These are phyloP conservation scores for Neonectria faginata DNA, from an alignment of 2,329 filamentous ascomycete genomes.

Conservation along the genomic window DNA sequence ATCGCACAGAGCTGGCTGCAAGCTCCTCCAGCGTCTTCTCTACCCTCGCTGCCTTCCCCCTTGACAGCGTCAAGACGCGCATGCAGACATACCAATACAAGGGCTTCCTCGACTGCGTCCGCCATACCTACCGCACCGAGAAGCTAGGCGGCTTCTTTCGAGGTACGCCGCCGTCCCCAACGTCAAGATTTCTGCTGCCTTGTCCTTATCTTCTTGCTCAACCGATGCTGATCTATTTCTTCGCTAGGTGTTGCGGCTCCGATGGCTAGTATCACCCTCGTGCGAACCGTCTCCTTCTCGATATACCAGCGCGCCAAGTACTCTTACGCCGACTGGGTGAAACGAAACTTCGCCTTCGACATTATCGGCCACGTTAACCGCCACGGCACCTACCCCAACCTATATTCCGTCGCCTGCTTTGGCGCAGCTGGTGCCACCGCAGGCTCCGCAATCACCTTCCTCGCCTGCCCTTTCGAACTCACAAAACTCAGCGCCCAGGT, in stretches of 20 bases:
- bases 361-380: conserved; percentile 79
- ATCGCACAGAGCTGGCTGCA: conserved; percentile 84
- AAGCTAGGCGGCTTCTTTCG: conserved; percentile 82
- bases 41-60: conserved; percentile 83
- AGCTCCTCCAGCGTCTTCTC: conserved; percentile 82
- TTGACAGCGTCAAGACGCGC: conserved; percentile 90
- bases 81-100: conserved; percentile 88
- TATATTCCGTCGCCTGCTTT: conserved; percentile 81
- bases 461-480: conserved; percentile 89
- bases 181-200: not conserved
- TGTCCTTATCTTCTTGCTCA: not conserved
- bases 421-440: conserved; percentile 82
- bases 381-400: conserved; percentile 75
- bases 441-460: conserved; percentile 81
- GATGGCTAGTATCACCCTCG: conserved; percentile 81
- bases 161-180: conserved; percentile 61
- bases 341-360: conserved; percentile 73
- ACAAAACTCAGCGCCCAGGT: conserved; percentile 91
- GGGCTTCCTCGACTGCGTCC: conserved; percentile 79
- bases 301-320: conserved; percentile 85
- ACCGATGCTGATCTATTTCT: conserved; percentile 31
- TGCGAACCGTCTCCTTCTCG: conserved; percentile 82
- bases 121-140: conserved; percentile 80
- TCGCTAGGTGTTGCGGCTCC: conserved; percentile 77
- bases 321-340: conserved; percentile 76